Conservation (phyloP, 495 filamentous ascomycete species). For the Xanthoparmelia taractica region DNA sequence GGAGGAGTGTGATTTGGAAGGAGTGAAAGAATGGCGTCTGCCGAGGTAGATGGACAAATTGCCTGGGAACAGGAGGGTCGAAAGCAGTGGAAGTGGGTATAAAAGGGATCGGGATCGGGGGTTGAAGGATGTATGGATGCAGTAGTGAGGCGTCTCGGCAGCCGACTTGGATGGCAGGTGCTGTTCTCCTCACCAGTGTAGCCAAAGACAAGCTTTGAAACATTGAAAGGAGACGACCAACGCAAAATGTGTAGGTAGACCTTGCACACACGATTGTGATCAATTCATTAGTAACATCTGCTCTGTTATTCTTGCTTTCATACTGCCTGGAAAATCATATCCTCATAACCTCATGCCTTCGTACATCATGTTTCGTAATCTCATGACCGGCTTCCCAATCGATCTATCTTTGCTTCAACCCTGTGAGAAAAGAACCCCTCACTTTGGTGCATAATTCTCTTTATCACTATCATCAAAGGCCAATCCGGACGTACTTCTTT, state of each 20-base stretch:
- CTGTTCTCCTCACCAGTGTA: neutral
- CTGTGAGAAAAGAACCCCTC: neutral
- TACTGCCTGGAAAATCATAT: neutral
- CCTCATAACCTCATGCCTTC: neutral
- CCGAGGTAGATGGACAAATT: constrained; percentile 20
- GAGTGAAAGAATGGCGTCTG: neutral
- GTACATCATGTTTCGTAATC: constrained; percentile 4
- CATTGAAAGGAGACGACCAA: neutral
- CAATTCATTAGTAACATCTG: neutral
- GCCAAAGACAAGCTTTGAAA: neutral
- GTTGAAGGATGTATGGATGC: too few species aligned
- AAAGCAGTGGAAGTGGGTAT: neutral
- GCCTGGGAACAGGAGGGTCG: constrained; percentile 11
- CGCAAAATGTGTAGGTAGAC: neutral
- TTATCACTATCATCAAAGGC: constrained; percentile 21
- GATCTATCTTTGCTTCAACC: neutral
- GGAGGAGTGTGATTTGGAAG: too few species aligned
- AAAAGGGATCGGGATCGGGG: neutral
- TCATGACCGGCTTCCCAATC: neutral
- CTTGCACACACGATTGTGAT: neutral
- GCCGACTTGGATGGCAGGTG: neutral
- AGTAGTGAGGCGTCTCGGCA: neutral
- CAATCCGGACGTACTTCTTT: constrained; percentile 24
- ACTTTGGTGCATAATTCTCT: constrained; percentile 7
- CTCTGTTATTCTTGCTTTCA: neutral